Percentiles rank a stretch among this genome's conserved stretches.
phyloP scores from a whole-genome alignment of 2,329 filamentous ascomycete species.

The Xylariaceae sp. region DNA sequence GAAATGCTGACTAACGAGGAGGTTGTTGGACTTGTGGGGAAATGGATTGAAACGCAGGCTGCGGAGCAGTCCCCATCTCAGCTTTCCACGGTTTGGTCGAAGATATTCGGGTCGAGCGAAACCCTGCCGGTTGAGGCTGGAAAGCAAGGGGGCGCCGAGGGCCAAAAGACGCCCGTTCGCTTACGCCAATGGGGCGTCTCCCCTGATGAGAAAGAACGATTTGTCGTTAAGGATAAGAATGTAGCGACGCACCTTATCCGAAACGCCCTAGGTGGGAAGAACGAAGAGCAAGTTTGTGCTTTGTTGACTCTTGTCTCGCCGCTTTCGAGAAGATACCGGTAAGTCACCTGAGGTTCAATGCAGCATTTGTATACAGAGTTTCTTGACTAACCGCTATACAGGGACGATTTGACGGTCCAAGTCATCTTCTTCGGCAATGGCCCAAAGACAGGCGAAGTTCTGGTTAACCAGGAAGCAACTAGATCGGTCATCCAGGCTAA shows the following conservation, averaged over 20 bases:
- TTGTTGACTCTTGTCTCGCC: constrained; percentile 86
- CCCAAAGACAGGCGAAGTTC: constrained; percentile 68
- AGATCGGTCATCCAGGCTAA: constrained; percentile 40
- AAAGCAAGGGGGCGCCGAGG: constrained; percentile 46
- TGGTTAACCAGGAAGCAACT: constrained; percentile 81
- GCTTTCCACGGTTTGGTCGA: constrained; percentile 64
- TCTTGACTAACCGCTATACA: constrained; percentile 34
- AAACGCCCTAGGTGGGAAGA: constrained; percentile 89
- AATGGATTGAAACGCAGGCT: constrained; percentile 84
- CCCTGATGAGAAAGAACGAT: constrained; percentile 68
- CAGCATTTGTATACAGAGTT: neutral
- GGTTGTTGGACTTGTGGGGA: constrained; percentile 90
- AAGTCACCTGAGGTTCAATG: constrained; percentile 29
- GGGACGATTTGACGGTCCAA: constrained; percentile 93
- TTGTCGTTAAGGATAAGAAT: constrained; percentile 91
- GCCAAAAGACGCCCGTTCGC: constrained; percentile 82
- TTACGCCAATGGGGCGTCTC: constrained; percentile 86
- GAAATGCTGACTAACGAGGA: constrained; percentile 99
- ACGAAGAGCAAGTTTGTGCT: constrained; percentile 89
- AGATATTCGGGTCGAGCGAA: constrained; percentile 51
- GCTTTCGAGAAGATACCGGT: constrained; percentile 87
- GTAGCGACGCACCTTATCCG: constrained; percentile 91
- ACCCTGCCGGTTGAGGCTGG: constrained; percentile 70
- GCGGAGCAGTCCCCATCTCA: constrained; percentile 51
- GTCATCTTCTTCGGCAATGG: constrained; percentile 96